Evolutionary conservation across 176 grass and related monocot genomes (phyloP), one percentile per base, ranked within the genome.

Genomic region (Triticum dicoccoides): DNA sequence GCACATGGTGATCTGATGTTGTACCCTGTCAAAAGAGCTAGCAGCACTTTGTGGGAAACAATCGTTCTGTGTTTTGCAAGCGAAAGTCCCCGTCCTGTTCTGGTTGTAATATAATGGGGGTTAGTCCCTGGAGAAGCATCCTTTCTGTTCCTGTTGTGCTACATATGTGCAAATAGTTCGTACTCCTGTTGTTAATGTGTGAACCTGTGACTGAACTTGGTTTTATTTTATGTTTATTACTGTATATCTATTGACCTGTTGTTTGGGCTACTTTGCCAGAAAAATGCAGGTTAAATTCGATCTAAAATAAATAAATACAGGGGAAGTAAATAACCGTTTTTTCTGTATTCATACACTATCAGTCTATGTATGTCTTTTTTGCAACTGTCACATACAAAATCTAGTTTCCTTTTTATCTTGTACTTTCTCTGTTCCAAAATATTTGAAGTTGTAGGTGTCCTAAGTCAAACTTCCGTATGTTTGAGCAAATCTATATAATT

Each of bases 21-120:
- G 71, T 32, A 85, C 63, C 58, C 33, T 82, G 69, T 52, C 70
- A 72, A 91, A 91, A 82, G 82, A 77, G 25, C 33, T 88, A 85
- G 78, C 78, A 73, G 68, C 86, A 59, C 70, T 78, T 85, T 82
- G 77, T 85, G 71, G 77, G 58, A 78, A 88, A 81, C 13, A 65
- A 35, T 61, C 29, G 21, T 33, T 84, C 18, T 77, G 78, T 88
- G 81, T 75, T 84, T 77, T 88, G 18, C 73, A 65, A 42, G 44
- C 51, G 72, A 54, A 81, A 81, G 52, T 15, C 8, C 51, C 63
- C 61, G 29, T 51, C 51, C 52, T 77, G 51, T 71, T 69, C 27
- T n/a, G 13, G 76, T 85, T 85, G 86, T 65, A 39, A 88, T 73
- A 65, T 85, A 85, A 15, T 71, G 42, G 39, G 69, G 47, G 64